Conservation (phyloP, 192 early-diverging fungal species). For the Coemansia sp. region DNA sequence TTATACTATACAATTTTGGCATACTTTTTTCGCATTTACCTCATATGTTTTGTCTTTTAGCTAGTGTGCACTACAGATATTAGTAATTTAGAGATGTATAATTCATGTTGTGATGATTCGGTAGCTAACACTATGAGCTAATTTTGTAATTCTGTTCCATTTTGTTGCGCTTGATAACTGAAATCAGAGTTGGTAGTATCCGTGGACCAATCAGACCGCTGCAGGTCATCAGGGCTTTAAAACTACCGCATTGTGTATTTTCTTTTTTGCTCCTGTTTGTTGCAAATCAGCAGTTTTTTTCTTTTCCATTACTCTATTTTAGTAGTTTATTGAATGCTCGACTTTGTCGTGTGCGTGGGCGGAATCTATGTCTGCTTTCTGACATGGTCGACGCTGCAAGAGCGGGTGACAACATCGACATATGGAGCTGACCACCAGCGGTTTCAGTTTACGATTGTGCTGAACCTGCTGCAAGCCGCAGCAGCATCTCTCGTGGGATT, state of each 20-base stretch:
- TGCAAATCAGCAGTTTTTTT: not conserved
- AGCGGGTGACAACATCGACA: constrained; percentile 80
- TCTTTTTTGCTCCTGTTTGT: not conserved
- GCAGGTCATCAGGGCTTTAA: not conserved
- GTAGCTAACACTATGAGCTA: too few relatives aligned
- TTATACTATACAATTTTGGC: constrained; percentile 6
- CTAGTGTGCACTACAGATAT: too few relatives aligned
- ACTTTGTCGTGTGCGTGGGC: constrained; percentile 65
- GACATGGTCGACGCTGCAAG: constrained; percentile 94
- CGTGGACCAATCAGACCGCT: constrained; percentile 1
- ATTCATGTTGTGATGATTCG: too few relatives aligned
- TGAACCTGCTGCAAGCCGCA: constrained; percentile 85
- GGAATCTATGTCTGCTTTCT: constrained; percentile 96
- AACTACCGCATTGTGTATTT: not conserved
- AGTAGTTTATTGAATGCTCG: constrained; percentile 45
- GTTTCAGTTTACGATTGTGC: constrained; percentile 90
- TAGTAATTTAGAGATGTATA: too few relatives aligned
- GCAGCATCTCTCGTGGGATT: constrained; percentile 73
- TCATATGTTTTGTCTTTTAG: not conserved
- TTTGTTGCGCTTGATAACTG: not conserved
- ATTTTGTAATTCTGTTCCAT: too few relatives aligned
- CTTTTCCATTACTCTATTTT: not conserved
- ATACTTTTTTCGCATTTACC: not conserved
- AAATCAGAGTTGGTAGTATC: not conserved
- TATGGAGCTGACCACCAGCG: constrained; percentile 68